A percentile compares a stretch with the other conserved stretches of the same genome.
Evolutionary conservation across 805 yeast genomes (phyloP).

Genomic region (Hanseniaspora nectarophila): DNA sequence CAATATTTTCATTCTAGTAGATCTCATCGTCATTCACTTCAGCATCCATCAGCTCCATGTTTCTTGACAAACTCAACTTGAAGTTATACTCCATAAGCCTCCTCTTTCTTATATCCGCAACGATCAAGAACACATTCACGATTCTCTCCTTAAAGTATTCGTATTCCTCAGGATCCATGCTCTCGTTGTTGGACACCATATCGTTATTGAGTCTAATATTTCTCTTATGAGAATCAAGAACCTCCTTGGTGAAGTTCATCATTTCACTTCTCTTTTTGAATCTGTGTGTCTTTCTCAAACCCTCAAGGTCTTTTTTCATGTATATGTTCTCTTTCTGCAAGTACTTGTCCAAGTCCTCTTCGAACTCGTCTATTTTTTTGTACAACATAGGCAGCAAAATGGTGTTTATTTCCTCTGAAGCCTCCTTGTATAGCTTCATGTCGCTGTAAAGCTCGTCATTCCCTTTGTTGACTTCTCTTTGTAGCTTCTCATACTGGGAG

Average conservation of each 20-base stretch:
- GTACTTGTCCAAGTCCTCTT: constrained; percentile 31
- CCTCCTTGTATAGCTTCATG: constrained; percentile 42
- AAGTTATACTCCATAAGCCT: constrained; percentile 5
- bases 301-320: not conserved
- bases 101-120: constrained; percentile 3
- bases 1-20: not conserved
- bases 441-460: constrained; percentile 44
- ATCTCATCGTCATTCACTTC: constrained; percentile 13
- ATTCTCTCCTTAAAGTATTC: constrained; percentile 13
- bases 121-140: not conserved
- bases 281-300: not conserved
- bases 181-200: constrained; percentile 3
- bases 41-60: not conserved
- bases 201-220: constrained; percentile 11
- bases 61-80: not conserved
- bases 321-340: constrained; percentile 27
- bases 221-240: constrained; percentile 9
- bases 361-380: constrained; percentile 33
- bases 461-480: constrained; percentile 23
- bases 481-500: constrained; percentile 33
- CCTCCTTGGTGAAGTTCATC: not conserved
- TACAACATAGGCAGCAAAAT: constrained; percentile 40
- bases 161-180: constrained; percentile 5
- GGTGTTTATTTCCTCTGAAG: constrained; percentile 41
- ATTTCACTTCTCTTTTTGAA: not conserved